Conservation (phyloP, 768 basidiomycete species). For the Tephrocybe rancida region DNA sequence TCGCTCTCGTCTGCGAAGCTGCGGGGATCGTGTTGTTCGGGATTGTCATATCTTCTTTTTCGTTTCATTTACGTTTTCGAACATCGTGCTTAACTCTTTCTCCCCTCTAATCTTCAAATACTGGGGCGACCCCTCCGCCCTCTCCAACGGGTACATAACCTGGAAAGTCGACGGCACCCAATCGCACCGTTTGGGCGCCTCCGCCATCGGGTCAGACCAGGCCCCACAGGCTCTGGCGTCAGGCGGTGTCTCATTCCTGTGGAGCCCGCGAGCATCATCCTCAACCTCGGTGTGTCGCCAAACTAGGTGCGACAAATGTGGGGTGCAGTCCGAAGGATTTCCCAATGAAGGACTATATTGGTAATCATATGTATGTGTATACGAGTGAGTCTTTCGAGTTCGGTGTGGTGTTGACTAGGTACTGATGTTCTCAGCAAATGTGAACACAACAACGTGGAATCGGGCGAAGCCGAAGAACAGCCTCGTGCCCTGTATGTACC, state of each 20-base stretch:
- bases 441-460: slow-evolving; percentile 44
- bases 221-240: slow-evolving; percentile 44
- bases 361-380: slow-evolving; percentile 57
- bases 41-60: too few species aligned
- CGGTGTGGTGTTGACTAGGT: background rate
- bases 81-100: too few species aligned
- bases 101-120: slow-evolving; percentile 67
- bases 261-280: slow-evolving; percentile 61
- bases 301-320: slow-evolving; percentile 59
- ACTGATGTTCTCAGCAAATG: slow-evolving; percentile 28
- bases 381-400: slow-evolving; percentile 42
- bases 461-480: slow-evolving; percentile 43
- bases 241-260: slow-evolving; percentile 59
- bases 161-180: slow-evolving; percentile 69
- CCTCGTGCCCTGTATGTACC: slow-evolving; percentile 23
- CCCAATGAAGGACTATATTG: slow-evolving; percentile 70
- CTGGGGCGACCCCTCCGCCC: slow-evolving; percentile 59
- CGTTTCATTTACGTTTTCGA: too few species aligned
- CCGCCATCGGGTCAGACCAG: slow-evolving; percentile 47
- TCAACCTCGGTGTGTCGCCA: slow-evolving; percentile 66
- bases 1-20: too few species aligned
- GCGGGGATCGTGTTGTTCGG: too few species aligned
- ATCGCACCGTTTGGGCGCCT: slow-evolving; percentile 54
- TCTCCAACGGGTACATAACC: slow-evolving; percentile 63
- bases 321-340: slow-evolving; percentile 68